These are phyloP conservation scores for Pseudofabraea citricarpa DNA, from an alignment of 2,329 filamentous ascomycete species.

Conservation along the genomic window DNA sequence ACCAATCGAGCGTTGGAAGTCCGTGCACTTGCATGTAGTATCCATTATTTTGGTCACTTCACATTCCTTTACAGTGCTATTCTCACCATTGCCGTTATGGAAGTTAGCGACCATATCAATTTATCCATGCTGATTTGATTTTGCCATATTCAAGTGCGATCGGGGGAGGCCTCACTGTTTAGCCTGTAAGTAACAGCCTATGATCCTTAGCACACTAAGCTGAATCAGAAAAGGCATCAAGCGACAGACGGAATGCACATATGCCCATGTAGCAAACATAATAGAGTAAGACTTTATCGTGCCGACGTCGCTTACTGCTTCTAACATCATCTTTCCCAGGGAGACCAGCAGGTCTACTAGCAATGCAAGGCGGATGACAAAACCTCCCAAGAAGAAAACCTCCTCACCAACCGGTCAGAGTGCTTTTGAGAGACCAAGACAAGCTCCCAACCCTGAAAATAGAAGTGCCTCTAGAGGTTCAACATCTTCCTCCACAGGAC, in stretches of 20 bases:
- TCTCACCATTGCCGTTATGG: no score
- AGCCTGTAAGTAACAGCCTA: conserved; percentile 46
- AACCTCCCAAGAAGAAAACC: conserved; percentile 49
- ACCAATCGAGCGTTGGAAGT: no score
- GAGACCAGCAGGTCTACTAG: conserved; percentile 51
- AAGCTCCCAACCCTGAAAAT: conserved; percentile 15
- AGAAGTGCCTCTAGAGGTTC: conserved; percentile 21
- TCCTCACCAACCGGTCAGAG: conserved; percentile 4
- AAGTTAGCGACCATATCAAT: no score
- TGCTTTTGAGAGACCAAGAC: conserved; percentile 17
- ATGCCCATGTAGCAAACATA: conserved; percentile 71
- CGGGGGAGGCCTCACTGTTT: conserved; percentile 65
- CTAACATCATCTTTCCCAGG: conserved; percentile 29
- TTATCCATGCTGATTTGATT: no score
- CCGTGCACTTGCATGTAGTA: no score
- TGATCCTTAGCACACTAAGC: background rate
- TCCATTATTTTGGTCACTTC: no score
- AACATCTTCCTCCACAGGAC: conserved; percentile 41
- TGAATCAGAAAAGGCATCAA: conserved; percentile 53
- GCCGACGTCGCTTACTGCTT: background rate
- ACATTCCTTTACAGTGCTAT: no score
- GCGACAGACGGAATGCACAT: conserved; percentile 69
- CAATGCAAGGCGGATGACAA: conserved; percentile 52
- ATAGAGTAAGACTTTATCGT: conserved; percentile 55
- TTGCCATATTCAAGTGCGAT: conserved; percentile 66